Conservation (phyloP, 441 rosid genomes). For the Eutrema salsugineum region DNA sequence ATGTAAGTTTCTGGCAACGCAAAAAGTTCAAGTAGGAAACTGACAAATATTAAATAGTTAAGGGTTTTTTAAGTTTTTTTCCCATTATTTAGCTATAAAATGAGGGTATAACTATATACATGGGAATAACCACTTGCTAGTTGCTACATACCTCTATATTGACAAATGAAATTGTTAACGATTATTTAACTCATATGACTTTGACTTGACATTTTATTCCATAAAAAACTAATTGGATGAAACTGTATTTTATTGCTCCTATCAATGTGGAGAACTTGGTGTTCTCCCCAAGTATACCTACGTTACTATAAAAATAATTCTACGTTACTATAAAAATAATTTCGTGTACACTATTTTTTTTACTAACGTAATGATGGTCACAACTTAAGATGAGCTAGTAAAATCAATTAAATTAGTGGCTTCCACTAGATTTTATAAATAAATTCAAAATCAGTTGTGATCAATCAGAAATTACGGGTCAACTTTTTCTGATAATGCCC, state of each 20-base stretch:
- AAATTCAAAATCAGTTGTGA: slow-evolving; percentile 23
- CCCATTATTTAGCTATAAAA: background rate
- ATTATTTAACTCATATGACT: slow-evolving; percentile 7
- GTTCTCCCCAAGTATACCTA: slow-evolving; percentile 19
- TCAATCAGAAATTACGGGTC: slow-evolving; percentile 27
- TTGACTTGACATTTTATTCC: slow-evolving; percentile 19
- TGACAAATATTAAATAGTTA: too few relatives aligned
- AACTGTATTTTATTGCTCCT: slow-evolving; percentile 23
- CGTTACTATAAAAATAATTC: background rate
- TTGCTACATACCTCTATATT: background rate
- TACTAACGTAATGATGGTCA: slow-evolving; percentile 13
- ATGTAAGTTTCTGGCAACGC: too few relatives aligned
- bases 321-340: background rate
- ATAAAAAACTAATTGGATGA: background rate
- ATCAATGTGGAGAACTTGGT: slow-evolving; percentile 23
- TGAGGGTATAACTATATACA: background rate
- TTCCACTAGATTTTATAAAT: background rate
- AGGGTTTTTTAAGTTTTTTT: too few relatives aligned
- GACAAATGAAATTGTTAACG: background rate
- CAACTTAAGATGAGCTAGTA: slow-evolving; percentile 2
- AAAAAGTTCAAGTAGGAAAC: too few relatives aligned
- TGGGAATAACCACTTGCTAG: background rate
- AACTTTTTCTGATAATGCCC: slow-evolving; percentile 19
- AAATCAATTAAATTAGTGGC: slow-evolving; percentile 16
- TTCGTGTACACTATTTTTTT: background rate